Conservation (phyloP, 306 rosid species). For the Fragaria vesca region DNA sequence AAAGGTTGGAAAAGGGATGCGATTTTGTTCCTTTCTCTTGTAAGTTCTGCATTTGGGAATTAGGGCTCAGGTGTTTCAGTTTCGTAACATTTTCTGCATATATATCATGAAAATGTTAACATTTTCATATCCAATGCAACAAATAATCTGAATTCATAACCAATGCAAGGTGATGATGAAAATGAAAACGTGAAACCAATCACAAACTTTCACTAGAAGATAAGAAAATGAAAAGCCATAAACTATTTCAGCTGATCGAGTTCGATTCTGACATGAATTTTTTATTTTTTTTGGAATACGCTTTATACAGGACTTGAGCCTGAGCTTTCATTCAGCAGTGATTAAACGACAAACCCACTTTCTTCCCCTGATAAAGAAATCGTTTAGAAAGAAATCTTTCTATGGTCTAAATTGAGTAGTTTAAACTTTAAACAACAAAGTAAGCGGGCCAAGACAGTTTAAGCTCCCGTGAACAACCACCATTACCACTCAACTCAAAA, state of each 20-base stretch:
- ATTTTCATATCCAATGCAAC: background rate
- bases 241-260: background rate
- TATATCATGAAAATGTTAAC: background rate
- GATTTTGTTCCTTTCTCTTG: background rate
- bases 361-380: background rate
- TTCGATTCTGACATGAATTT: background rate
- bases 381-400: background rate
- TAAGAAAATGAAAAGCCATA: background rate
- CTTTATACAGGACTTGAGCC: background rate
- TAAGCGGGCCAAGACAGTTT: slow-evolving; percentile 15
- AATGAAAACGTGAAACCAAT: background rate
- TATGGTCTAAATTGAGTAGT: background rate
- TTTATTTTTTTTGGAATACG: background rate
- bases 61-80: background rate
- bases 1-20: background rate
- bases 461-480: slow-evolving; percentile 26
- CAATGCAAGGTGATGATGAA: background rate
- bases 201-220: background rate
- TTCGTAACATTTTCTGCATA: background rate
- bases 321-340: background rate
- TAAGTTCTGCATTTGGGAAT: background rate
- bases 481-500: slow-evolving; percentile 15
- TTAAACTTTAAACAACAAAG: background rate
- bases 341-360: slow-evolving; percentile 2
- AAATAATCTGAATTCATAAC: background rate